phyloP scores from a whole-genome alignment of 805 yeast species.

The Yamadazyma endophytica region DNA sequence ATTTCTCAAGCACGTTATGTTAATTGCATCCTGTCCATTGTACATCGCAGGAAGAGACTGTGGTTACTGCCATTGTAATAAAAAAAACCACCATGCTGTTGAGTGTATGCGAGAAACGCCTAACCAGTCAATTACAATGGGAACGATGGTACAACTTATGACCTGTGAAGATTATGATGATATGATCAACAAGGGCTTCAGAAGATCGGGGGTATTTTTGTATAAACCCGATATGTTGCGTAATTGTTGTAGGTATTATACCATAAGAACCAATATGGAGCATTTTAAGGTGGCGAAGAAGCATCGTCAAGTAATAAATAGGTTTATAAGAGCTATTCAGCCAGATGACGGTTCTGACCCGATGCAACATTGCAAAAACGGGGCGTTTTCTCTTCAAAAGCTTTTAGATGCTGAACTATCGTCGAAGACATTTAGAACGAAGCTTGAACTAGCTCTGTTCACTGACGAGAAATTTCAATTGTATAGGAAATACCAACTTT shows the following conservation, averaged over 20 bases:
- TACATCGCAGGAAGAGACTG: slow-evolving; percentile 48
- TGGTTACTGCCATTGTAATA: slow-evolving; percentile 67
- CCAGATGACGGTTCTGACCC: slow-evolving; percentile 7
- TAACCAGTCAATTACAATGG: slow-evolving; percentile 21
- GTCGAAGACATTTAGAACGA: slow-evolving; percentile 34
- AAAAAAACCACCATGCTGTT: slow-evolving; percentile 36
- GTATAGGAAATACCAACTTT: slow-evolving; percentile 65
- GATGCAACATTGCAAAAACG: slow-evolving; percentile 2
- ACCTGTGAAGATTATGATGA: slow-evolving; percentile 54
- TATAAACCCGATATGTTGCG: slow-evolving; percentile 64
- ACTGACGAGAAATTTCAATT: slow-evolving; percentile 58
- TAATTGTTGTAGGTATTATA: slow-evolving; percentile 75
- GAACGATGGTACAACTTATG: slow-evolving; percentile 42
- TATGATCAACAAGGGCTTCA: slow-evolving; percentile 67
- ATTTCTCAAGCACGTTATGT: slow-evolving; percentile 13
- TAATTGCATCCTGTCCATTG: slow-evolving; percentile 37
- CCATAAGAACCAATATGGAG: slow-evolving; percentile 60
- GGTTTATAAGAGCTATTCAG: slow-evolving; percentile 45
- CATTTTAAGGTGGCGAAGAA: slow-evolving; percentile 56
- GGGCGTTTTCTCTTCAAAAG: slow-evolving; percentile 21
- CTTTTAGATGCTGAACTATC: slow-evolving; percentile 39
- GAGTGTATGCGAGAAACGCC: slow-evolving; percentile 15
- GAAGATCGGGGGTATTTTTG: slow-evolving; percentile 71
- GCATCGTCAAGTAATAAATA: slow-evolving; percentile 59
- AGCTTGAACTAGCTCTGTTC: slow-evolving; percentile 49